A percentile compares a stretch with the other conserved stretches of the same genome.
These are phyloP conservation scores for Flaveria sonorensis DNA, from an alignment of 129 eudicot species.

Conservation along the genomic window DNA sequence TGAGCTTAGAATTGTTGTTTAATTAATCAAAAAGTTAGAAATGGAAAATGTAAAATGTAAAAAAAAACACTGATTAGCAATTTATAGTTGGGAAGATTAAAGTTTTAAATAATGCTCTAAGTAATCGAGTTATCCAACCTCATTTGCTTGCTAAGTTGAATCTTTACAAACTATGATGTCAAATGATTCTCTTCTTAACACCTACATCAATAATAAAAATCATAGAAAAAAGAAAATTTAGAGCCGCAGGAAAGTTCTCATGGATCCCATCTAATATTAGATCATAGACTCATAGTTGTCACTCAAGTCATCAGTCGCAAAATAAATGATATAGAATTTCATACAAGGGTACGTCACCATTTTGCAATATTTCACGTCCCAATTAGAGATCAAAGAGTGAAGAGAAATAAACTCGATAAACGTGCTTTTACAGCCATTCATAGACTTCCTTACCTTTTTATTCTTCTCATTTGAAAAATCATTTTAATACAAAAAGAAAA, in stretches of 20 bases:
- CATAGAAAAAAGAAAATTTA: conserved; percentile 41
- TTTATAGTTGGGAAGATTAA: too few relatives aligned
- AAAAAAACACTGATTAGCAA: neutral
- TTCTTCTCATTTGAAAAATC: conserved; percentile 74
- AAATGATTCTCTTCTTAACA: too few relatives aligned
- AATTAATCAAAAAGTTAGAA: too few relatives aligned
- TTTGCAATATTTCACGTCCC: conserved; percentile 44
- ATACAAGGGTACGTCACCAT: neutral
- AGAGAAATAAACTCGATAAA: conserved; percentile 57
- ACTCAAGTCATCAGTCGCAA: conserved; percentile 45
- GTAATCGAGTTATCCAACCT: too few relatives aligned
- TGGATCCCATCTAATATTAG: conserved; percentile 79
- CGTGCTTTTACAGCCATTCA: conserved; percentile 33
- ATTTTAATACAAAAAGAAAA: conserved; percentile 23
- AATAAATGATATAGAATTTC: conserved; percentile 21
- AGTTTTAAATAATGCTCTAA: too few relatives aligned
- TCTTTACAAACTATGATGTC: too few relatives aligned
- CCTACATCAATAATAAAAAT: too few relatives aligned
- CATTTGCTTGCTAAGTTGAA: too few relatives aligned
- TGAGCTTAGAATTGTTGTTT: too few relatives aligned
- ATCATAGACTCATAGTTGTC: conserved; percentile 64
- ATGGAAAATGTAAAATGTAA: neutral
- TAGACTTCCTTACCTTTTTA: conserved; percentile 54
- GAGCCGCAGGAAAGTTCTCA: conserved; percentile 76
- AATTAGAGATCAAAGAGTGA: conserved; percentile 71